A percentile compares a stretch with the other conserved stretches of the same genome.
Conservation (phyloP, 176 grass and related monocot species). For the Paspalum notatum region DNA sequence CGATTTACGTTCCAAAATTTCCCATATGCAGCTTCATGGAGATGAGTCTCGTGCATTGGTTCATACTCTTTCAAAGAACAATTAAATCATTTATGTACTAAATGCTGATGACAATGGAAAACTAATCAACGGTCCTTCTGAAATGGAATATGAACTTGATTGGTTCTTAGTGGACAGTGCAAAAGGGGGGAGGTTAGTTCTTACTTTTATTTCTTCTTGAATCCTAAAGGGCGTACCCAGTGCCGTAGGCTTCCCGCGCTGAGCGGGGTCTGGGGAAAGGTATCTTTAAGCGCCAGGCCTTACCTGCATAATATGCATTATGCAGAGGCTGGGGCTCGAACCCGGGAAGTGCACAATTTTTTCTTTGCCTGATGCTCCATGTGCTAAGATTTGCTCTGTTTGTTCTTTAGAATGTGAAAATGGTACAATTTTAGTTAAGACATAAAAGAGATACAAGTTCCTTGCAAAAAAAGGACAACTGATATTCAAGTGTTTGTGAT, state of each 20-base stretch:
- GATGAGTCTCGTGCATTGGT: slow-evolving; percentile 70
- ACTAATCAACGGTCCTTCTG: slow-evolving; percentile 56
- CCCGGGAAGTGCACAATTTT: too few species aligned
- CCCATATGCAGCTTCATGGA: slow-evolving; percentile 73
- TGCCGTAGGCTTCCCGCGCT: too few species aligned
- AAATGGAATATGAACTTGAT: slow-evolving; percentile 62
- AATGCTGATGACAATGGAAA: slow-evolving; percentile 74
- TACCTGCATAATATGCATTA: too few species aligned
- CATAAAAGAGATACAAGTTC: neutral
- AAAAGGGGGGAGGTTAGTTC: slow-evolving; percentile 77
- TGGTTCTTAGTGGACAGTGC: slow-evolving; percentile 85
- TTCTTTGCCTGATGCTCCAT: neutral
- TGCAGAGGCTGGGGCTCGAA: too few species aligned
- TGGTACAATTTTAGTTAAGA: neutral
- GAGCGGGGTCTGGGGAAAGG: too few species aligned
- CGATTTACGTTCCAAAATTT: neutral
- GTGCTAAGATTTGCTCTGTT: slow-evolving; percentile 1
- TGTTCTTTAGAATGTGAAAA: slow-evolving; percentile 21
- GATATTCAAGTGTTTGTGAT: neutral
- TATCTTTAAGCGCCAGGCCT: too few species aligned
- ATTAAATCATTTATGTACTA: slow-evolving; percentile 75
- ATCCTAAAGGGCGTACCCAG: too few species aligned
- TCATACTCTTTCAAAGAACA: slow-evolving; percentile 54
- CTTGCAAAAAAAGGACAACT: neutral
- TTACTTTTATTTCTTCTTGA: neutral